Evolutionary conservation across 73 alveolate species (phyloP), one percentile per base, ranked within the genome.

Genomic region (Paramecium sexaurelia): DNA sequence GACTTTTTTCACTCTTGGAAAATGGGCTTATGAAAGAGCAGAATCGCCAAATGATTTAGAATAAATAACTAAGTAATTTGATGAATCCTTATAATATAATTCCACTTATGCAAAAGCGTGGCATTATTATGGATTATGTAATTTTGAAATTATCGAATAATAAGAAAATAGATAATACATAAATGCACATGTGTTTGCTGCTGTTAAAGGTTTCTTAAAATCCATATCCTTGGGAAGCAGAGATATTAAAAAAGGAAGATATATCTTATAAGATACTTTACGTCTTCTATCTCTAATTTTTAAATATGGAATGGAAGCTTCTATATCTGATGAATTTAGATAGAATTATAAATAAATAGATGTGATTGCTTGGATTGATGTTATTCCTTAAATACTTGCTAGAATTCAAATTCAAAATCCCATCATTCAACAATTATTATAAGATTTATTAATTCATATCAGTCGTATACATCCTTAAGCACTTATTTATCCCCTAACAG

Each of bases 301-400:
- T 89, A 94, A 97, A 92, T 98, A 98, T 95, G 99, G 99, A 40
- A 93, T 91, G 84, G 86, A 92, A 19, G 94, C 91, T n/a, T 94
- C 94, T 56, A 95, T 98, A 37, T 95, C 96, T 85, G 88, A 95
- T 55, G 93, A 87, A 67, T 94, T 98, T 88, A 93, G 95, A 92
- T 91, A 93, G 32, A 96, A 97, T 27, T 97, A 95, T 93, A 97
- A 97, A 66, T 85, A 73, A 85, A 95, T 98, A 24, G 97, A 96
- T 66, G 91, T 93, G 33, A 96, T 96, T 75, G 95, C 94, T 15
- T 98, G 99, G 99, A 96, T 98, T 9, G 96, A 96, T 40, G 99
- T 98, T 19, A 96, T 98, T 55, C 99, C 99, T 6, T 97, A 98
- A 94, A 92, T 98, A 20, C 94, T 98, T 33, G 99, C 99, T 13